Evolutionary conservation across 169 alveolate species (phyloP), one percentile per base, ranked within the genome.

Genomic region (Plasmodium chabaudi): DNA sequence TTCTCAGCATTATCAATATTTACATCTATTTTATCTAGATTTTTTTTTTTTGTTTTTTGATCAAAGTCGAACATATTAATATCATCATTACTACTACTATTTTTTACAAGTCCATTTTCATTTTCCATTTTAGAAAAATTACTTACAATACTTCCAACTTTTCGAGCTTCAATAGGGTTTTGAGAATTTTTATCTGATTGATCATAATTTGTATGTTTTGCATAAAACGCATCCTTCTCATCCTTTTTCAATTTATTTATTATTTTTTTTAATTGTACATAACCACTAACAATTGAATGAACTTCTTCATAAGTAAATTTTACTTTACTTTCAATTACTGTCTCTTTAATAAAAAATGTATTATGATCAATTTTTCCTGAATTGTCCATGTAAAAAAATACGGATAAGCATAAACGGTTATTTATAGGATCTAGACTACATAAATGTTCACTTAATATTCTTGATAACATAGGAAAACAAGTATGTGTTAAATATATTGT

Each of bases 401-500:
- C 57, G 0, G 90, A 82, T 61, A 82, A 44, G 19, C 86, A 82
- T 10, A 82, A 68, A 12, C 90, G 90, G 27, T 61, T 69, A 56
- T 23, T 68, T 19, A 27, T n/a, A 3, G 90, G 90, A 68, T 82
- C 90, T 61, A 82, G 42, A 23, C 90, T 82, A 51, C 90, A 82
- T 44, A 82, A 57, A 21, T 59, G 46, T 42, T 82, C 90, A 82
- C 90, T 82, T 57, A 82, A 82, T 9, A 82, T 69, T 67, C 75
- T 44, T 1, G 90, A 82, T 3, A 82, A 56, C 90, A 82, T 82
- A 4, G 90, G 96, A 63, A 77, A 94, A 23, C 93, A 94, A 17
- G 73, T 63, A 74, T 94, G 96, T 21, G 93, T 99, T 82, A 99
- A 93, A 91, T 98, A 98, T 12, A 97, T 97, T 0, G 97, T 93